Conservation (phyloP, 352 stramenopile species). For the Globisporangium camurandrum region DNA sequence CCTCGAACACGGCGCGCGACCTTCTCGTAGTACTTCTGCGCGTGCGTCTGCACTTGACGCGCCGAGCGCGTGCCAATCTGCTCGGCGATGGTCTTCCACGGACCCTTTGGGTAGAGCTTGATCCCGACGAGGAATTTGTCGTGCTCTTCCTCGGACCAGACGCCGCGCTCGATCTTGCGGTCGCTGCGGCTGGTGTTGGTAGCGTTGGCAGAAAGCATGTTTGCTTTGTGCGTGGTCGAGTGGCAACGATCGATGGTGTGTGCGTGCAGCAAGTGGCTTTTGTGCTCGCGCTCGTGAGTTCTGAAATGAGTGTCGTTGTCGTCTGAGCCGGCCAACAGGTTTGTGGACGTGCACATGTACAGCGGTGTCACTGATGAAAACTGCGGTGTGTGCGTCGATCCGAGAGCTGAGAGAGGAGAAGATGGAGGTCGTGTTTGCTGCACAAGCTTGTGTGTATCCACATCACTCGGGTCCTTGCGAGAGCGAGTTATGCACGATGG, state of each 20-base stretch:
- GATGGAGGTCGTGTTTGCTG: too few species aligned
- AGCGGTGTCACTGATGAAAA: neutral
- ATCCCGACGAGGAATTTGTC: conserved; percentile 20
- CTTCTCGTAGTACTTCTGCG: conserved; percentile 64
- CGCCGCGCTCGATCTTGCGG: conserved; percentile 14
- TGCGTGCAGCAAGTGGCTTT: neutral
- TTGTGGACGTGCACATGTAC: neutral
- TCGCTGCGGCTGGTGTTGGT: neutral
- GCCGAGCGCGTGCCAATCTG: conserved; percentile 28
- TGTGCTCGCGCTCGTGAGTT: conserved; percentile 7
- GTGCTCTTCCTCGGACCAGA: conserved; percentile 31
- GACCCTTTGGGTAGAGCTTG: conserved; percentile 19
- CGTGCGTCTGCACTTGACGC: conserved; percentile 55
- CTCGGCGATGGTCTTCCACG: conserved; percentile 20
- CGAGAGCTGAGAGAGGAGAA: too few species aligned
- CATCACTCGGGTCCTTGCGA: neutral
- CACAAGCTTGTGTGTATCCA: neutral
- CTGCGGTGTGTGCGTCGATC: neutral
- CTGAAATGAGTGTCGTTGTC: conserved; percentile 4
- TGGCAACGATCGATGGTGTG: neutral
- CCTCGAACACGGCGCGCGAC: conserved; percentile 49
- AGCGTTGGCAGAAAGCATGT: neutral
- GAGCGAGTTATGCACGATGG: neutral
- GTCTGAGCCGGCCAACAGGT: neutral
- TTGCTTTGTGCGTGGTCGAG: neutral